Evolutionary conservation across 2,329 filamentous ascomycete species (phyloP).

Genomic region (Knufia petricola): DNA sequence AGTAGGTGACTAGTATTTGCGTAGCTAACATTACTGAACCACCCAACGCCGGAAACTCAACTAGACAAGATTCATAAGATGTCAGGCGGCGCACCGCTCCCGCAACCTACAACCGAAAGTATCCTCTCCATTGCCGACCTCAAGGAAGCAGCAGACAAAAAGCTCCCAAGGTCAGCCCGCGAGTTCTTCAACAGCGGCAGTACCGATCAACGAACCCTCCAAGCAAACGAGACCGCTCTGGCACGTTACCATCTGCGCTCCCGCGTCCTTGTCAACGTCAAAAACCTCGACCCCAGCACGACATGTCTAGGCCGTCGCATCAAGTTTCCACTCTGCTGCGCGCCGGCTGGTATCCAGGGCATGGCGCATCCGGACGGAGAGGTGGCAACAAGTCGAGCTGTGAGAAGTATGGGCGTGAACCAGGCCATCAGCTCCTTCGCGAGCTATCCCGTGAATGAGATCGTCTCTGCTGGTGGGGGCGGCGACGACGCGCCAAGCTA

Average conservation of each 20-base stretch:
- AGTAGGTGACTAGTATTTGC: too few species aligned
- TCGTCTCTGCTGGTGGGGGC: constrained; percentile 31
- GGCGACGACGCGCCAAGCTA: constrained; percentile 29
- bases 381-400: constrained; percentile 36
- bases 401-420: constrained; percentile 28
- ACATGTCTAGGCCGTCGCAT: constrained; percentile 34
- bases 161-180: constrained; percentile 27
- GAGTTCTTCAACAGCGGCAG: constrained; percentile 18
- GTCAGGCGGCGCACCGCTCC: not conserved
- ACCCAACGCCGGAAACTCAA: too few species aligned
- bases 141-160: constrained; percentile 31
- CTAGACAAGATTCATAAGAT: too few species aligned
- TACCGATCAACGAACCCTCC: constrained; percentile 15
- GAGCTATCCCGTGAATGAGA: constrained; percentile 31
- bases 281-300: constrained; percentile 28
- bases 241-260: constrained; percentile 35
- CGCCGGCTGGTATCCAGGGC: constrained; percentile 41
- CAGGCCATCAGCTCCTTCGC: constrained; percentile 38
- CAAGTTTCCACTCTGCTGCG: constrained; percentile 39
- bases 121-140: constrained; percentile 28
- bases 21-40: too few species aligned
- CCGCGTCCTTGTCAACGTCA: constrained; percentile 32
- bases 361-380: constrained; percentile 42
- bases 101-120: not conserved
- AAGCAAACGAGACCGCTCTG: constrained; percentile 46